Evolutionary conservation across 1,284 basidiomycete species (phyloP), one percentile per base, ranked within the genome.

Genomic region (Leccinum angustisporum): DNA sequence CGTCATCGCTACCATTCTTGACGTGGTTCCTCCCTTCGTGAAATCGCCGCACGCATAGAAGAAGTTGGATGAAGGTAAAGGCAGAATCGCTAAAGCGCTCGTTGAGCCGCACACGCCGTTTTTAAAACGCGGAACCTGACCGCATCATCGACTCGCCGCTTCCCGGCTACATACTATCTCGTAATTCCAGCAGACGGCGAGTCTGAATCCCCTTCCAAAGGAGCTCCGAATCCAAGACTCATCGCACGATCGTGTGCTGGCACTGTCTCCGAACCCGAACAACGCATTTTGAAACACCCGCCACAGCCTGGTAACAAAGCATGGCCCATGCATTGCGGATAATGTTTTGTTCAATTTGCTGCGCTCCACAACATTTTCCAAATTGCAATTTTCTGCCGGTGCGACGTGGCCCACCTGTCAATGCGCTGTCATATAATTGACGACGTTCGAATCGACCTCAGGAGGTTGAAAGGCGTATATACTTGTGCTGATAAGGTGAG

Each of bases 1-100:
- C 16, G 27, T 43, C 4, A 21, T 36, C n/a, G 34, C n/a, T 55
- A 34, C 52, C 25, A 33, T 51, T 36, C 31, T 58, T 30, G 54
- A 66, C 25, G 7, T 18, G 31, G 34, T 54, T 54, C 34, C n/a
- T 36, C n/a, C n/a, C 21, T 14, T 56, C 40, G 16, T 31, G 61
- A 30, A n/a, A 13, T 50, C 14, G 54, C 11, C 4, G 16, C 31
- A 27, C 16, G 27, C 55, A 36, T 30, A 51, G 25, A 58, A 38
- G 60, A 63, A 36, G 43, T 11, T 46, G 14, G 31, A 21, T 21
- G 33, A 43, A 52, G 36, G n/a, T 36, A 30, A 16, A 40, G 27
- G 40, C 58, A 16, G 40, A 18, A 27, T 48, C 43, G 43, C 61
- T 34, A 33, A 61, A 16, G 48, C 48, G 10, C 16, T 27, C 7